These are phyloP conservation scores for Claviceps humidiphila DNA, from an alignment of 2,329 filamentous ascomycete species.

Conservation along the genomic window DNA sequence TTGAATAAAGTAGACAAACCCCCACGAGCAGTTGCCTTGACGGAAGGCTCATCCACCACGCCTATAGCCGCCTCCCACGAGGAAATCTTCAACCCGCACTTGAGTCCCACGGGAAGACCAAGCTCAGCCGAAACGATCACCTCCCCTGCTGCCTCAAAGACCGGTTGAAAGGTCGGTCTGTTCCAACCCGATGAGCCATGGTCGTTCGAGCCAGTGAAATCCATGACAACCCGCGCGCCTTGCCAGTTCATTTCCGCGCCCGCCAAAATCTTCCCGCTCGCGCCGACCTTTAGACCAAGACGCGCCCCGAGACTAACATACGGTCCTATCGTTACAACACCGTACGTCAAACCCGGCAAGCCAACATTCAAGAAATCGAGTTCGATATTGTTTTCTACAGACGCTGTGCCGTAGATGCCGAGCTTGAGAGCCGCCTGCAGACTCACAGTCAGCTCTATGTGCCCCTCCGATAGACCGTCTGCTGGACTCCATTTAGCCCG, in stretches of 20 bases:
- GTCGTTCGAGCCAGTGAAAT: conserved; percentile 11
- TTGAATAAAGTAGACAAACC: conserved; percentile 9
- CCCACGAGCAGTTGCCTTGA: conserved; percentile 12
- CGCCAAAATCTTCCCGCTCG: conserved; percentile 15
- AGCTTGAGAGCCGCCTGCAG: conserved; percentile 7
- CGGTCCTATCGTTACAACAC: conserved; percentile 16
- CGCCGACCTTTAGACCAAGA: conserved; percentile 11
- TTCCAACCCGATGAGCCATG: neutral
- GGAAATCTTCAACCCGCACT: conserved; percentile 12
- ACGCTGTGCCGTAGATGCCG: conserved; percentile 17
- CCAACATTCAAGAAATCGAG: conserved; percentile 12
- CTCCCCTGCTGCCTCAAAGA: conserved; percentile 16
- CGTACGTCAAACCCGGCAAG: conserved; percentile 14
- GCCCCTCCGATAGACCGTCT: conserved; percentile 12
- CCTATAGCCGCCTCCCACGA: conserved; percentile 11
- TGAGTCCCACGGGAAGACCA: conserved; percentile 16
- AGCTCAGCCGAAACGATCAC: conserved; percentile 13
- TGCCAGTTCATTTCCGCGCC: conserved; percentile 15
- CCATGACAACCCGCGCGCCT: conserved; percentile 6
- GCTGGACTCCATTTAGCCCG: conserved; percentile 1
- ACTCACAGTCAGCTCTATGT: conserved; percentile 2
- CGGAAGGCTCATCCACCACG: conserved; percentile 15
- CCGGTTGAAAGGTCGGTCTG: conserved; percentile 15
- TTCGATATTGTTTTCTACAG: conserved; percentile 9
- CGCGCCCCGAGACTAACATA: conserved; percentile 12